Conservation (phyloP, 2,329 filamentous ascomycete genomes). For the Fusarium albidum region DNA sequence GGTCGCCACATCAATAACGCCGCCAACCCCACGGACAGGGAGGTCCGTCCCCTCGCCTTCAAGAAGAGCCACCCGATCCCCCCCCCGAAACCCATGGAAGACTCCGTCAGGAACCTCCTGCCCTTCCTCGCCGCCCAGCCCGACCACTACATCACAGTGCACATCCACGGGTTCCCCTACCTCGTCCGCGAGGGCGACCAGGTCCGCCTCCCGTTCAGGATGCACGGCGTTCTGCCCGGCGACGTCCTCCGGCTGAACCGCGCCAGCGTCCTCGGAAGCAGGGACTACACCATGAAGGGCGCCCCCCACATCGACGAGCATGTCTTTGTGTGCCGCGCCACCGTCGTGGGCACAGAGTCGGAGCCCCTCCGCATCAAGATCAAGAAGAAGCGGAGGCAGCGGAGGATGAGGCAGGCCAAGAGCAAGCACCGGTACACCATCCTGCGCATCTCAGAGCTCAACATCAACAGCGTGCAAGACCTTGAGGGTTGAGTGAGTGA, state of each 20-base stretch:
- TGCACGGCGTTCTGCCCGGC: constrained; percentile 79
- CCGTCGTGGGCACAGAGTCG: constrained; percentile 84
- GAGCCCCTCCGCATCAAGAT: constrained; percentile 80
- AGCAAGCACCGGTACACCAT: constrained; percentile 95
- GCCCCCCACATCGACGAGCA: constrained; percentile 83
- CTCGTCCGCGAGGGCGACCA: constrained; percentile 80
- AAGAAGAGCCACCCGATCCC: constrained; percentile 50
- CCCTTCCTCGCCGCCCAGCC: constrained; percentile 78
- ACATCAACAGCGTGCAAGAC: constrained; percentile 60
- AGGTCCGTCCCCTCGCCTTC: constrained; percentile 47
- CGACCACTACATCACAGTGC: constrained; percentile 79
- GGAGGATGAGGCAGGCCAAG: constrained; percentile 76
- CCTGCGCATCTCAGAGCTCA: constrained; percentile 82
- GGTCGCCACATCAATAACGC: constrained; percentile 48
- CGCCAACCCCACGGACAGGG: constrained; percentile 45
- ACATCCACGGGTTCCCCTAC: constrained; percentile 82
- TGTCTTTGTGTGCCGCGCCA: constrained; percentile 84
- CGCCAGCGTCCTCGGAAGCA: constrained; percentile 80
- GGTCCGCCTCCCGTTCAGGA: constrained; percentile 80
- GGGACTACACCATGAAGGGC: constrained; percentile 90
- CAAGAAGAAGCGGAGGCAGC: constrained; percentile 82
- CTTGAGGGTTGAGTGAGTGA: no score
- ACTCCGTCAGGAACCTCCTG: constrained; percentile 68
- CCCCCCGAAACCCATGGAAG: constrained; percentile 54
- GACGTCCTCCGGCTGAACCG: constrained; percentile 90